phyloP scores from a whole-genome alignment of 768 basidiomycete species.

The Russula sp. region DNA sequence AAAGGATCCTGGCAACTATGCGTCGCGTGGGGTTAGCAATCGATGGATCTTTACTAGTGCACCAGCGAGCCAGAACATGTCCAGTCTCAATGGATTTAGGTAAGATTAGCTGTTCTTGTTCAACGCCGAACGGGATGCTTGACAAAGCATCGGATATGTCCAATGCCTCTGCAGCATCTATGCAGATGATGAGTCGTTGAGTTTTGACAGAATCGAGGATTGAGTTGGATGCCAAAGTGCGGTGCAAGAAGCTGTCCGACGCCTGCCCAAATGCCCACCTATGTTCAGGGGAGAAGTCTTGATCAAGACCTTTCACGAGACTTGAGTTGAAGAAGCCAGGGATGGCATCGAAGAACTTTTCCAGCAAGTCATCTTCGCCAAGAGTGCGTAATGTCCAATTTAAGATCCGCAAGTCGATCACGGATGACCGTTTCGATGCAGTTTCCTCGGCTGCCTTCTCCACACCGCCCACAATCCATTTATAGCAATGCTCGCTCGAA shows the following conservation, averaged over 20 bases:
- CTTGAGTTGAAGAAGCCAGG: not conserved
- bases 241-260: not conserved
- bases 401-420: not conserved
- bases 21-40: no score
- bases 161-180: not conserved
- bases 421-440: not conserved
- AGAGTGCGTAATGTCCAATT: not conserved
- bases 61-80: no score
- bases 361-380: not conserved
- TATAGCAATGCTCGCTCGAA: no score
- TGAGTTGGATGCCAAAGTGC: not conserved
- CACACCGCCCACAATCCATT: no score
- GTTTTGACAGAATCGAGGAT: not conserved
- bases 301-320: rapidly evolving
- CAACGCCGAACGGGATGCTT: no score
- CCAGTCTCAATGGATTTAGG: no score
- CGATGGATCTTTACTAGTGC: no score
- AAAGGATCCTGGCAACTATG: not conserved
- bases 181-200: not conserved
- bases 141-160: no score
- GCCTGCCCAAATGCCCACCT: not conserved
- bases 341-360: not conserved
- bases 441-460: not conserved
- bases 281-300: not conserved
- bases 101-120: no score